Conservation (phyloP, 331 rosid species). For the Acacia concinna region DNA sequence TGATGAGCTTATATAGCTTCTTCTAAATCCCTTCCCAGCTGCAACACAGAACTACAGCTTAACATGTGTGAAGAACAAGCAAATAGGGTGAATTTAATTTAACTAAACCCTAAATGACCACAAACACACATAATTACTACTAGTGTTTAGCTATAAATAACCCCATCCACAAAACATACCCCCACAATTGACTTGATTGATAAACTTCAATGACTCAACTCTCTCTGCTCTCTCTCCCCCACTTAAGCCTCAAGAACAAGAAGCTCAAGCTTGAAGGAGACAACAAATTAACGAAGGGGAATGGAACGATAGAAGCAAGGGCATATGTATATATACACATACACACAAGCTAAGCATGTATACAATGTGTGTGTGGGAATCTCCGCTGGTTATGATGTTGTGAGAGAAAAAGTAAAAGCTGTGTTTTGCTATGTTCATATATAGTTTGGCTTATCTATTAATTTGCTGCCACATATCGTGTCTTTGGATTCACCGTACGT, state of each 20-base stretch:
- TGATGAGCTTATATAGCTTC: neutral
- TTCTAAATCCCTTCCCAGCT: neutral
- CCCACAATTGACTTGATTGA: neutral
- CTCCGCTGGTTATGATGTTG: conserved; percentile 3
- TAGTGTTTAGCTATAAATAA: no score
- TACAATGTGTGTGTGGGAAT: neutral
- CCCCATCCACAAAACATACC: neutral
- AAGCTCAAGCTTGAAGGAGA: conserved; percentile 1
- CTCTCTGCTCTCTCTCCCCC: neutral
- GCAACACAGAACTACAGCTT: neutral
- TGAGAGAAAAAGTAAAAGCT: neutral
- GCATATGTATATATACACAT: neutral
- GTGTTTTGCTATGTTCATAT: neutral
- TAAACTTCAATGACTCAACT: conserved; percentile 8
- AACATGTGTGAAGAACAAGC: neutral
- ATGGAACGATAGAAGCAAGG: conserved; percentile 1
- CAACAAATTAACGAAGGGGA: neutral
- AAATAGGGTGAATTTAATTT: neutral
- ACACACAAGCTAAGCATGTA: neutral
- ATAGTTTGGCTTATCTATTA: neutral
- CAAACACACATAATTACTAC: neutral
- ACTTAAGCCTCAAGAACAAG: neutral
- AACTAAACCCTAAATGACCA: neutral
- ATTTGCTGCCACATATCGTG: neutral
- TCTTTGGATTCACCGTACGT: neutral